These are phyloP conservation scores for Linum lewisii DNA, from an alignment of 345 rosid genomes.

Conservation along the genomic window DNA sequence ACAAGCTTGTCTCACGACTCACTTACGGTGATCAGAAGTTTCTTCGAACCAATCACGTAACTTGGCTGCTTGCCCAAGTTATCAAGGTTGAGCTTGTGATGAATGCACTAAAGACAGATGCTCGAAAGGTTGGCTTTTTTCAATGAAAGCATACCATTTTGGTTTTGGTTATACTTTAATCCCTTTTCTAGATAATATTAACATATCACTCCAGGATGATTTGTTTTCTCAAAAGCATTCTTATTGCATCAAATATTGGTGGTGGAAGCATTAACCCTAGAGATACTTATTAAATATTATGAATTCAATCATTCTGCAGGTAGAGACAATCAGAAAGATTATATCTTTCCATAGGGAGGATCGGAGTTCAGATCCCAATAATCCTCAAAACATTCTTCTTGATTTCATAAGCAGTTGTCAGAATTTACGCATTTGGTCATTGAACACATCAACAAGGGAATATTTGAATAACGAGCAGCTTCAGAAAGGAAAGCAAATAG, in stretches of 20 bases:
- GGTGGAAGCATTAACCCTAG: neutral
- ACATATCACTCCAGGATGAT: no score
- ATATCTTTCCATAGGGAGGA: slow-evolving; percentile 94
- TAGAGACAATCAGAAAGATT: slow-evolving; percentile 83
- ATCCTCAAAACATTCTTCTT: slow-evolving; percentile 86
- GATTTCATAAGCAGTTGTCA: slow-evolving; percentile 98
- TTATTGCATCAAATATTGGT: neutral
- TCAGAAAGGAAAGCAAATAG: slow-evolving; percentile 93
- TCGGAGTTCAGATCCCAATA: slow-evolving; percentile 77
- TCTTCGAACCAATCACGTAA: slow-evolving; percentile 95
- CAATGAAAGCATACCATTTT: neutral
- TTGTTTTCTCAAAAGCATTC: neutral
- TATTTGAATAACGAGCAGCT: slow-evolving; percentile 82
- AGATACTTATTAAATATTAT: slow-evolving; percentile 12
- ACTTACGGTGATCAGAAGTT: slow-evolving; percentile 58
- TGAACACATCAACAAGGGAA: slow-evolving; percentile 77
- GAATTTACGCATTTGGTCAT: slow-evolving; percentile 86
- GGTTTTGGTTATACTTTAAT: neutral
- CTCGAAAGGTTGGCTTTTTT: slow-evolving; percentile 61
- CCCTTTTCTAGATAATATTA: no score
- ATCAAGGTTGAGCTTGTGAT: slow-evolving; percentile 78
- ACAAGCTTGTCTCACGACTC: slow-evolving; percentile 72
- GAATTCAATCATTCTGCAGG: slow-evolving; percentile 36
- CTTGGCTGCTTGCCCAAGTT: slow-evolving; percentile 90
- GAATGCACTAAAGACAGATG: slow-evolving; percentile 63